These are phyloP conservation scores for Pestalotiopsis sp. DNA, from an alignment of 2,329 filamentous ascomycete genomes.

Conservation along the genomic window DNA sequence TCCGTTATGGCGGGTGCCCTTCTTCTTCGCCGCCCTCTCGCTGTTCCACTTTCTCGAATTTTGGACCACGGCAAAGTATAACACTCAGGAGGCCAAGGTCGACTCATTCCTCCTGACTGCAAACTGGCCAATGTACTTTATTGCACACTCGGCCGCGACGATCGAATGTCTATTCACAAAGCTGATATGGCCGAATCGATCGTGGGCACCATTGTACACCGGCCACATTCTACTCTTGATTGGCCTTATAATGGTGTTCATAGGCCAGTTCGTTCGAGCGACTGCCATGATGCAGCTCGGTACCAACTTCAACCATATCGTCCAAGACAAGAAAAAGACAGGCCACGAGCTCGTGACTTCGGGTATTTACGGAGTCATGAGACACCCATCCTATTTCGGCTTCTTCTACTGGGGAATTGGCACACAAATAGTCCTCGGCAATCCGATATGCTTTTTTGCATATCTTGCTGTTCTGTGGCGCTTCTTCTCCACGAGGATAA, in stretches of 20 bases:
- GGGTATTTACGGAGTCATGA: constrained; percentile 75
- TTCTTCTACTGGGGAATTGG: constrained; percentile 99
- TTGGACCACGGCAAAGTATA: constrained; percentile 84
- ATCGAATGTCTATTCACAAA: constrained; percentile 70
- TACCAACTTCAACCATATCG: constrained; percentile 86
- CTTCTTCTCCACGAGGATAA: constrained; percentile 79
- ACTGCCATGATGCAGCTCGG: constrained; percentile 88
- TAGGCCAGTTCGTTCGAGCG: constrained; percentile 78
- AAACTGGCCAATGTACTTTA: constrained; percentile 83
- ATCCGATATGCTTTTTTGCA: constrained; percentile 73
- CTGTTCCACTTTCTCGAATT: constrained; percentile 97
- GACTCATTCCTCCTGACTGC: constrained; percentile 80
- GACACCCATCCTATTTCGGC: constrained; percentile 95
- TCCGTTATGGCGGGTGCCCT: constrained; percentile 63
- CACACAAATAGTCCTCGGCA: constrained; percentile 88
- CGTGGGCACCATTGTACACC: constrained; percentile 47
- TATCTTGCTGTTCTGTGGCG: constrained; percentile 80
- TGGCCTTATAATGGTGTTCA: constrained; percentile 64
- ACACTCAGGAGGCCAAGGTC: constrained; percentile 72
- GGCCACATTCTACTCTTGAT: constrained; percentile 47
- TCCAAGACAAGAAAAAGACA: constrained; percentile 69
- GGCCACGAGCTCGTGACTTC: constrained; percentile 81
- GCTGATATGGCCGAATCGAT: constrained; percentile 54
- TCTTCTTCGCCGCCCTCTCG: constrained; percentile 71
- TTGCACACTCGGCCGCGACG: constrained; percentile 77